phyloP scores from a whole-genome alignment of 176 grass and related monocot species.

The Zea mays region DNA sequence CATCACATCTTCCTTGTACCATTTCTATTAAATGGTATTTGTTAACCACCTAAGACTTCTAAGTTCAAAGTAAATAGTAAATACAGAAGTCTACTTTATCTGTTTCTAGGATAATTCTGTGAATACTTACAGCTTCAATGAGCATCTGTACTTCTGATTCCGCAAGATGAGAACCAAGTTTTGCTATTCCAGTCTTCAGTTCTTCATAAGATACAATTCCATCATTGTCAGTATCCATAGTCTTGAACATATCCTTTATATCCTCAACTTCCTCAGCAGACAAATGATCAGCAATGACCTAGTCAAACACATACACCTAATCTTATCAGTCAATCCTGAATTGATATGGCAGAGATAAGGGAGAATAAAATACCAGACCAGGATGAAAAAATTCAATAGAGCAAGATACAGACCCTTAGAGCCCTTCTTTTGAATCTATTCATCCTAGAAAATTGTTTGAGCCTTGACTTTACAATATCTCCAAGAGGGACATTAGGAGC shows the following conservation, averaged over 20 bases:
- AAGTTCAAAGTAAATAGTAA: not conserved
- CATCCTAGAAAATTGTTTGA: constrained; percentile 99
- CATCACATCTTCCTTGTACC: constrained; percentile 5
- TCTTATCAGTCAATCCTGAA: constrained; percentile 30
- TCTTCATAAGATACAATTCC: constrained; percentile 94
- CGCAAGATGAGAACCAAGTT: constrained; percentile 92
- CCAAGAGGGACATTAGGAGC: constrained; percentile 99
- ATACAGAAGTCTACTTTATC: not conserved
- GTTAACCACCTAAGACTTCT: not conserved
- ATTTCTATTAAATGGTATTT: constrained; percentile 6
- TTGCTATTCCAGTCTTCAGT: constrained; percentile 78
- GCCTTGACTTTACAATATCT: constrained; percentile 98
- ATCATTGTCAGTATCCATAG: constrained; percentile 97
- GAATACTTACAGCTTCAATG: constrained; percentile 90
- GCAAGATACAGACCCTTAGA: constrained; percentile 57
- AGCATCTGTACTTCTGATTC: constrained; percentile 98
- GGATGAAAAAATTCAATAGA: constrained; percentile 21
- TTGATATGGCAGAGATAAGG: constrained; percentile 13
- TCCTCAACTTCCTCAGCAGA: constrained; percentile 97
- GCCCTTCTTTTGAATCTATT: constrained; percentile 99
- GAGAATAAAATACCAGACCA: constrained; percentile 7
- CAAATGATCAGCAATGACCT: constrained; percentile 99
- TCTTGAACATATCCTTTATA: constrained; percentile 98
- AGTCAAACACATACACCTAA: constrained; percentile 18
- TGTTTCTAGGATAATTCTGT: constrained; percentile 1